phyloP scores from a whole-genome alignment of 257 asterid genomes.

The Gardenia jasminoides region DNA sequence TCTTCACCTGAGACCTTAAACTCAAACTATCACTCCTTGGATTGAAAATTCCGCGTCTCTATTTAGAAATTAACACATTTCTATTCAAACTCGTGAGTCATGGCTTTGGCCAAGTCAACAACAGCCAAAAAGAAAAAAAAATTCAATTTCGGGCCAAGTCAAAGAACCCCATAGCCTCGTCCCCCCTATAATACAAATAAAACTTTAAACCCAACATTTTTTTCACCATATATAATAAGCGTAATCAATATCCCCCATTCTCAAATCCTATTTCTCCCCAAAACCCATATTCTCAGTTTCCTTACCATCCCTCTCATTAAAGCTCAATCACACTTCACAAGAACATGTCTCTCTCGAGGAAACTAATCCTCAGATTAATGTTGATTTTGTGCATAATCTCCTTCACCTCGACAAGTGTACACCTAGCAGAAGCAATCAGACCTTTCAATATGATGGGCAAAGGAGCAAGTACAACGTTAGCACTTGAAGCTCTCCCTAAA shows the following conservation, averaged over 20 bases:
- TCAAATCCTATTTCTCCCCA: not conserved
- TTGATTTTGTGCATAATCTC: slow-evolving; percentile 22
- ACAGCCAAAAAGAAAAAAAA: no score
- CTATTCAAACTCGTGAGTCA: slow-evolving; percentile 12
- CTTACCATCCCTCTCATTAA: not conserved
- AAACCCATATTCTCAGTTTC: not conserved
- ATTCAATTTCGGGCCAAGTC: slow-evolving; percentile 14
- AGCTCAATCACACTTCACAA: not conserved
- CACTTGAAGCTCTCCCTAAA: slow-evolving; percentile 43
- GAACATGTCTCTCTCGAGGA: slow-evolving; percentile 28
- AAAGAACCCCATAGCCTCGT: not conserved
- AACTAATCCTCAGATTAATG: not conserved
- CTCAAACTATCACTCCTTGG: not conserved
- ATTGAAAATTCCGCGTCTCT: not conserved
- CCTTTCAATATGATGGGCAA: slow-evolving; percentile 21
- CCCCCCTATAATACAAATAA: no score
- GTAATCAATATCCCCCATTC: not conserved
- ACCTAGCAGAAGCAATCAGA: slow-evolving; percentile 36
- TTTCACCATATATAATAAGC: no score
- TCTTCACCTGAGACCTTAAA: not conserved
- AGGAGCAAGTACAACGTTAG: not conserved
- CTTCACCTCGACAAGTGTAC: slow-evolving; percentile 1
- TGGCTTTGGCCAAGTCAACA: slow-evolving; percentile 4
- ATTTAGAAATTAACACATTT: not conserved
- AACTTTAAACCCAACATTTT: no score